These are phyloP conservation scores for Penicillium turbatum DNA, from an alignment of 495 filamentous ascomycete genomes.

Conservation along the genomic window DNA sequence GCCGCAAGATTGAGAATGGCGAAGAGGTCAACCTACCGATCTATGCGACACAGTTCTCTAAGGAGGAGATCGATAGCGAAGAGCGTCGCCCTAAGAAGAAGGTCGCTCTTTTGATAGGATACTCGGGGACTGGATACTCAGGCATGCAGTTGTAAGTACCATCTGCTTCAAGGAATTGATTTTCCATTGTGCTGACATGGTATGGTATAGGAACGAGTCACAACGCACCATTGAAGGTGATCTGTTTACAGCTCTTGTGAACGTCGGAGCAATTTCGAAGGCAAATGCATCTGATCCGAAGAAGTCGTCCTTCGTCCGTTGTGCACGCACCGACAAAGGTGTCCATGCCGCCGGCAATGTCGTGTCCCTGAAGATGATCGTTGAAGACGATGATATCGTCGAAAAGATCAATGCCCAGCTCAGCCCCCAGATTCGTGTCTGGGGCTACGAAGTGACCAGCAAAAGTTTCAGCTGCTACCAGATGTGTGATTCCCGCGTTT, in stretches of 20 bases:
- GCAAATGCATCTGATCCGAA: slow-evolving; percentile 95
- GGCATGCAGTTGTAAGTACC: slow-evolving; percentile 76
- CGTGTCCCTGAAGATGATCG: slow-evolving; percentile 90
- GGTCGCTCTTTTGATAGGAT: slow-evolving; percentile 90
- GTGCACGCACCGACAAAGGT: slow-evolving; percentile 94
- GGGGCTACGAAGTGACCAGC: slow-evolving; percentile 82
- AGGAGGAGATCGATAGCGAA: slow-evolving; percentile 80
- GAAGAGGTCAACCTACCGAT: slow-evolving; percentile 36
- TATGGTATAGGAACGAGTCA: slow-evolving; percentile 43
- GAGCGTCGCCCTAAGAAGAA: slow-evolving; percentile 88
- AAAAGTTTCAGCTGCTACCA: slow-evolving; percentile 89
- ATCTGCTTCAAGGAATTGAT: background rate
- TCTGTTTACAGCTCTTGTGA: slow-evolving; percentile 84
- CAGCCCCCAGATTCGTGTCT: slow-evolving; percentile 83
- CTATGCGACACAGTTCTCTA: slow-evolving; percentile 56
- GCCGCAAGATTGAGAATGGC: slow-evolving; percentile 50
- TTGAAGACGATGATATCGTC: slow-evolving; percentile 83
- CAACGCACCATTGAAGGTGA: slow-evolving; percentile 98
- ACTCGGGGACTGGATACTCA: slow-evolving; percentile 94
- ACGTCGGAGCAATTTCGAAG: slow-evolving; percentile 88
- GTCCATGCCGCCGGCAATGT: slow-evolving; percentile 97
- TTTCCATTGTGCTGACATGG: background rate
- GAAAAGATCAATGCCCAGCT: slow-evolving; percentile 85
- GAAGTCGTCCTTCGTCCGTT: slow-evolving; percentile 90
- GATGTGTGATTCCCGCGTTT: slow-evolving; percentile 86